phyloP scores from a whole-genome alignment of 1,139 yeast genomes.

The Taphrina populina region DNA sequence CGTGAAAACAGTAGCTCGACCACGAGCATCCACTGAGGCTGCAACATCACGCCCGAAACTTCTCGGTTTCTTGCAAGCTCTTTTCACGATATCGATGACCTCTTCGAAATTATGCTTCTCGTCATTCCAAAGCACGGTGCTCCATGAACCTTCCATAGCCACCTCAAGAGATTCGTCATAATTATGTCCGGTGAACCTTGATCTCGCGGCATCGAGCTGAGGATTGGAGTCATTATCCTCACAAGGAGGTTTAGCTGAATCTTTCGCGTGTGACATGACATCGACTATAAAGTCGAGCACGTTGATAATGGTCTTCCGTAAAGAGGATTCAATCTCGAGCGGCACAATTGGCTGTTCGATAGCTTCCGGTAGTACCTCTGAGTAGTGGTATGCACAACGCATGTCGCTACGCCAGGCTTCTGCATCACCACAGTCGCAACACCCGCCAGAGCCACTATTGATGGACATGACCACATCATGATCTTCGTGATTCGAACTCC shows the following conservation, averaged over 20 bases:
- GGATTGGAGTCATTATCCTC: slow-evolving; percentile 15
- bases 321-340: slow-evolving; percentile 42
- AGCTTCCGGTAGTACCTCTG: slow-evolving; percentile 37
- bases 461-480: slow-evolving; percentile 75
- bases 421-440: slow-evolving; percentile 91
- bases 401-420: slow-evolving; percentile 68
- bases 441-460: slow-evolving; percentile 82
- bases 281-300: slow-evolving; percentile 75
- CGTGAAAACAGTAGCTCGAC: slow-evolving; percentile 70
- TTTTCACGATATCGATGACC: slow-evolving; percentile 63
- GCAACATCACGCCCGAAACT: slow-evolving; percentile 76
- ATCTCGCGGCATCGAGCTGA: slow-evolving; percentile 2
- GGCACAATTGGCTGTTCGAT: slow-evolving; percentile 40
- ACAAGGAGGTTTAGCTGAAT: slow-evolving; percentile 37
- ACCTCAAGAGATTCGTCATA: slow-evolving; percentile 50
- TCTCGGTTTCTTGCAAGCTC: slow-evolving; percentile 63
- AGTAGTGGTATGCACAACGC: slow-evolving; percentile 52
- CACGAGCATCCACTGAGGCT: slow-evolving; percentile 59
- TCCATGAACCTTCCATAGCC: slow-evolving; percentile 42
- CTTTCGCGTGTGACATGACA: slow-evolving; percentile 54
- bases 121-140: slow-evolving; percentile 64
- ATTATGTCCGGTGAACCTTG: slow-evolving; percentile 2
- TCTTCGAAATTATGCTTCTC: slow-evolving; percentile 73
- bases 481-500: slow-evolving; percentile 66
- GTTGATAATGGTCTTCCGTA: slow-evolving; percentile 52